Evolutionary conservation across 768 basidiomycete species (phyloP).

Genomic region (Tricholoma saponaceum): DNA sequence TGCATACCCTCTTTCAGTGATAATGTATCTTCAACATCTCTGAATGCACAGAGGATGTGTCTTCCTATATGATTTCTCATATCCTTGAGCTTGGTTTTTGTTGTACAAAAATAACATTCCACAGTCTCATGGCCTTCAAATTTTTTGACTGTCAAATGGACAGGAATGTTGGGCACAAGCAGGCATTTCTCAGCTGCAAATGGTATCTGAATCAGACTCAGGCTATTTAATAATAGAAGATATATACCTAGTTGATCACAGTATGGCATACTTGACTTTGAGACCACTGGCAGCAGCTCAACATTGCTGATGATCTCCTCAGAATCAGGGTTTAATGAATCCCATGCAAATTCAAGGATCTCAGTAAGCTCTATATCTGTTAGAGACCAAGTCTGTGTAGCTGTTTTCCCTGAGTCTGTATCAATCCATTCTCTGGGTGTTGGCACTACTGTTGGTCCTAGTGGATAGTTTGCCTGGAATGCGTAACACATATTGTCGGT

Average conservation of each 20-base stretch:
- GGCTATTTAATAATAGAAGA: neutral
- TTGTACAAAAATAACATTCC: neutral
- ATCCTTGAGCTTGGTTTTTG: neutral
- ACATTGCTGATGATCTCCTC: neutral
- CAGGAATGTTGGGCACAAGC: neutral
- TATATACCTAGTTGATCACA: neutral
- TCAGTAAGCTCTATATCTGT: no score
- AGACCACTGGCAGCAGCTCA: neutral
- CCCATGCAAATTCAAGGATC: no score
- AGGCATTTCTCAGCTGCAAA: neutral
- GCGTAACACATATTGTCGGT: neutral
- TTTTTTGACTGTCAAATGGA: neutral
- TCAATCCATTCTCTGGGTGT: no score
- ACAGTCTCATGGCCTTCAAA: neutral
- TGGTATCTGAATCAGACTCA: neutral
- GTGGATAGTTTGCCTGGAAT: neutral
- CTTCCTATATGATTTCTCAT: slow-evolving; percentile 1
- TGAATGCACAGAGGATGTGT: neutral
- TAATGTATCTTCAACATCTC: neutral
- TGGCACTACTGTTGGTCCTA: neutral
- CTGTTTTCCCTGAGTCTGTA: neutral
- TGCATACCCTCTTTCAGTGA: neutral
- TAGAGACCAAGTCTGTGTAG: neutral
- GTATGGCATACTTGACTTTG: no score
- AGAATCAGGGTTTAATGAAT: neutral